These are phyloP conservation scores for Euphorbia peplus DNA, from an alignment of 345 rosid genomes.

Conservation along the genomic window DNA sequence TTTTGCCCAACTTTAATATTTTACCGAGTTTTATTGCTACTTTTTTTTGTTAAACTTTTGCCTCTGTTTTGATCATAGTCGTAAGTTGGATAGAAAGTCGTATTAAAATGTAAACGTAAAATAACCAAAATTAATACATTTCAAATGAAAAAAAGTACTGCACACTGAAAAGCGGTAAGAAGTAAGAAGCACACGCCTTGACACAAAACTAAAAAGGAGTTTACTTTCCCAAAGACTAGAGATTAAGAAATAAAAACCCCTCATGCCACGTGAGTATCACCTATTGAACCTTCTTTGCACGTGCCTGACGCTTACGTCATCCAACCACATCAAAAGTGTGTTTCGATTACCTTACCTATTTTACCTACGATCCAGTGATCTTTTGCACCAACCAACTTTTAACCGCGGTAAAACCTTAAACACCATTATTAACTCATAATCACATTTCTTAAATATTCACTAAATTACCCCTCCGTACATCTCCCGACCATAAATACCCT, in stretches of 20 bases:
- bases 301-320: slow-evolving; percentile 41
- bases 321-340: not conserved
- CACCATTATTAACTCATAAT: not conserved
- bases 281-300: slow-evolving; percentile 31
- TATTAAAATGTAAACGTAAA: too few relatives aligned
- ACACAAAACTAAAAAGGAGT: slow-evolving; percentile 1
- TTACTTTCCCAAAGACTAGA: not conserved
- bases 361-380: not conserved
- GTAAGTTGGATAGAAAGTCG: too few relatives aligned
- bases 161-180: too few relatives aligned
- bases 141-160: too few relatives aligned
- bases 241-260: not conserved
- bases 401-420: not conserved
- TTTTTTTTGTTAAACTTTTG: too few relatives aligned
- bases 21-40: too few relatives aligned
- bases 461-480: slow-evolving; percentile 10
- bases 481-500: slow-evolving; percentile 33
- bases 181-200: not conserved
- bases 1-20: too few relatives aligned
- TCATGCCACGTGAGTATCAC: slow-evolving; percentile 47
- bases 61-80: too few relatives aligned
- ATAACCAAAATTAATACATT: too few relatives aligned
- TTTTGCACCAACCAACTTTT: not conserved
- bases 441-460: not conserved
- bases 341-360: not conserved